phyloP scores from a whole-genome alignment of 2,329 filamentous ascomycete genomes.

The Exophiala viscosa region DNA sequence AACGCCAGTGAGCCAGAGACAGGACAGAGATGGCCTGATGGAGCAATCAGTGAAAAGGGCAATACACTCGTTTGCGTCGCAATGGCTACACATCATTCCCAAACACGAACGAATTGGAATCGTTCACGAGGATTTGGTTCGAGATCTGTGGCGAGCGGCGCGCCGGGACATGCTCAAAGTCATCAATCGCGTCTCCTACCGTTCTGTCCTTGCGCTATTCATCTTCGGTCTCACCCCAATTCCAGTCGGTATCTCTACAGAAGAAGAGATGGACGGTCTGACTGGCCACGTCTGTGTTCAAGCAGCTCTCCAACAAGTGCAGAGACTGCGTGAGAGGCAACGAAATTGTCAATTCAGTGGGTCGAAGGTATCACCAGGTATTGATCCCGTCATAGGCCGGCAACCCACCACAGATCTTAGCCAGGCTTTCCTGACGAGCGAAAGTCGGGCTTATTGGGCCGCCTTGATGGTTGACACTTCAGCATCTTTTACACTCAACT shows the following conservation, averaged over 20 bases:
- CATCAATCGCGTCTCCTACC: slow-evolving; percentile 42
- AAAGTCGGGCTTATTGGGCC: slow-evolving; percentile 43
- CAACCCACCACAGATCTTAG: slow-evolving; percentile 31
- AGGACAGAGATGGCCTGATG: slow-evolving; percentile 24
- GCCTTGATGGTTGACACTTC: slow-evolving; percentile 44
- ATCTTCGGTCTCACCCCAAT: slow-evolving; percentile 43
- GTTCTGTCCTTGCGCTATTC: slow-evolving; percentile 41
- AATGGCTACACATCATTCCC: slow-evolving; percentile 30
- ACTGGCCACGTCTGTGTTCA: slow-evolving; percentile 42
- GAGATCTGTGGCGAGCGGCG: slow-evolving; percentile 36
- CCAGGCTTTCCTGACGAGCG: slow-evolving; percentile 36
- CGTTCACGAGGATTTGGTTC: slow-evolving; percentile 24
- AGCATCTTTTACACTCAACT: slow-evolving; percentile 41
- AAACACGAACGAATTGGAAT: not conserved
- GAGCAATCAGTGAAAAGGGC: slow-evolving; percentile 30
- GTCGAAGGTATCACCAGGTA: slow-evolving; percentile 36
- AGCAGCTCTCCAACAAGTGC: slow-evolving; percentile 41
- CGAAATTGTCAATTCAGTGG: slow-evolving; percentile 41
- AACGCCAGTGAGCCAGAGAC: slow-evolving; percentile 5
- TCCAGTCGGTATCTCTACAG: slow-evolving; percentile 39
- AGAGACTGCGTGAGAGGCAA: slow-evolving; percentile 39
- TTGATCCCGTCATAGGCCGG: slow-evolving; percentile 23
- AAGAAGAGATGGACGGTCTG: slow-evolving; percentile 41
- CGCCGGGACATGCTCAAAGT: slow-evolving; percentile 40
- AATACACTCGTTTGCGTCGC: slow-evolving; percentile 31